phyloP scores from a whole-genome alignment of 306 rosid genomes.

The Cajanus cajan region DNA sequence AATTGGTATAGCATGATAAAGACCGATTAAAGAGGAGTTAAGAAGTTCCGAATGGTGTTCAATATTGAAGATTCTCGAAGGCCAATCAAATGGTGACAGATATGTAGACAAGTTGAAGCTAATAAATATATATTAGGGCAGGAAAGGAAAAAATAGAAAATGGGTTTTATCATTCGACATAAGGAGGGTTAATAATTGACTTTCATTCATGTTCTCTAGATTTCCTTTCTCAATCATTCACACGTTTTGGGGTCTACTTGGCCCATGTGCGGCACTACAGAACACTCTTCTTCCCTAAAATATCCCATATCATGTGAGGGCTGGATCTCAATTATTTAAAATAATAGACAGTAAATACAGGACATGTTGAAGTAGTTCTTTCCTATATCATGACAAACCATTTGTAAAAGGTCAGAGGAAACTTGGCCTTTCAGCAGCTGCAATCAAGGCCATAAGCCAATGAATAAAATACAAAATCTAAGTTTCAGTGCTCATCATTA shows the following conservation, averaged over 20 bases:
- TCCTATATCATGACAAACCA: background rate
- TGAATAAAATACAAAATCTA: background rate
- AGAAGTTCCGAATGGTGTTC: background rate
- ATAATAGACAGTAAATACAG: background rate
- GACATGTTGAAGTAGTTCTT: background rate
- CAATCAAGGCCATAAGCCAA: background rate
- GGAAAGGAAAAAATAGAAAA: conserved; percentile 3
- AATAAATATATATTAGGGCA: background rate
- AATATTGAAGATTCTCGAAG: background rate
- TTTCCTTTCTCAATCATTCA: background rate
- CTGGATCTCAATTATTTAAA: background rate
- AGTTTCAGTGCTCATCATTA: background rate
- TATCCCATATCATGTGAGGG: background rate
- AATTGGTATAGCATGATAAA: background rate
- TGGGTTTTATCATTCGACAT: background rate
- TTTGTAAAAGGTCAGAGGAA: background rate
- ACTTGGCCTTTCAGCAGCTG: background rate
- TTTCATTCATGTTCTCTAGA: background rate
- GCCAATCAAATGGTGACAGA: background rate
- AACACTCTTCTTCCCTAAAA: background rate
- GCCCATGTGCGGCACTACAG: background rate
- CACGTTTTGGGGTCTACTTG: background rate
- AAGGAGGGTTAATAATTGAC: background rate
- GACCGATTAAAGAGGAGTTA: background rate
- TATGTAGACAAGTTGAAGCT: background rate